phyloP scores from a whole-genome alignment of 2,329 filamentous ascomycete species.

The Trichoderma sp. region DNA sequence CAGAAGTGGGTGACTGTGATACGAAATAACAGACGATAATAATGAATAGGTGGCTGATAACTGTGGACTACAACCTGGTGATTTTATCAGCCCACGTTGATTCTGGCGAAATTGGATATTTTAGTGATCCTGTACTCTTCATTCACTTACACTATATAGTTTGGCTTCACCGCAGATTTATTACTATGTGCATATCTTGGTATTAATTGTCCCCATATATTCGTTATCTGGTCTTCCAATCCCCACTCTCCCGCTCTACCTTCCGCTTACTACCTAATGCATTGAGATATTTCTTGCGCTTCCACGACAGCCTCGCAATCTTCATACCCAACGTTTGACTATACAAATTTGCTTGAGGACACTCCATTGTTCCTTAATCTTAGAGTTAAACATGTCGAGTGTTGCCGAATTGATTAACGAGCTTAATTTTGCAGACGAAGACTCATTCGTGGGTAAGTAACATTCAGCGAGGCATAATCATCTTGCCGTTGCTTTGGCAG shows the following conservation, averaged over 20 bases:
- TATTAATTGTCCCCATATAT: neutral
- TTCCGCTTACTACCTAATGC: neutral
- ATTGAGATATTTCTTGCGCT: neutral
- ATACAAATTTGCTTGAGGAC: neutral
- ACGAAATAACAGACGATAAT: neutral
- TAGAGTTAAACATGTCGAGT: neutral
- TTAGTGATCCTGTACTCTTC: neutral
- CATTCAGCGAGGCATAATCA: no score
- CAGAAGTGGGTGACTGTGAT: neutral
- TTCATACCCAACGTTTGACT: neutral
- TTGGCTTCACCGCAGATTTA: neutral
- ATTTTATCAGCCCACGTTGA: neutral
- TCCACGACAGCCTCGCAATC: fast-evolving
- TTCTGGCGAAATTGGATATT: neutral
- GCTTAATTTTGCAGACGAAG: no score
- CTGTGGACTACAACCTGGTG: neutral
- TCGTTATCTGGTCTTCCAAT: neutral
- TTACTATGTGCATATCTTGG: neutral
- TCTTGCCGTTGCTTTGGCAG: no score
- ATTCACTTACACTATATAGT: neutral
- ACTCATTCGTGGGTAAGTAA: no score
- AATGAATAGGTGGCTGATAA: neutral
- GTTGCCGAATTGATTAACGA: no score
- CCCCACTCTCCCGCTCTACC: neutral
- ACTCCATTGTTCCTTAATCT: neutral